Base-by-base conservation (phyloP, 768 basidiomycete genomes). In the Pluteus cervinus region DNA sequence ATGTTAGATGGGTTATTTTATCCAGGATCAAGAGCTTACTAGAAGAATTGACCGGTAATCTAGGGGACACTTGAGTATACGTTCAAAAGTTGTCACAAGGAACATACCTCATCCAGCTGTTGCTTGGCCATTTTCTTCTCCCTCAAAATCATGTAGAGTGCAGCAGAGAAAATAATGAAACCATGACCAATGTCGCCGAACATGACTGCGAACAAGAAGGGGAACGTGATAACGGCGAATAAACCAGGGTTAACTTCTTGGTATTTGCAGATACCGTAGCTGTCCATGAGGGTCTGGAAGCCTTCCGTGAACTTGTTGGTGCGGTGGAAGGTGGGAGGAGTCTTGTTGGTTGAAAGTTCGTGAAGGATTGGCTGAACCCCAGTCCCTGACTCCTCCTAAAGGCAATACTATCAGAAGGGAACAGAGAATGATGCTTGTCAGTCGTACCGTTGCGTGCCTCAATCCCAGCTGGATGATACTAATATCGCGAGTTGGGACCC, bases 181-280 rank as follows among this genome's bases (percentile, higher is more conserved):
- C 91, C 96, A 62, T 99, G 96, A 3, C 96, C 96, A 53, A 98
- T 87, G 61, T 99, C 96, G 52, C 96, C 96, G 56, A 99, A 99
- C 96, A 99, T 99, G 65, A 99, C 89, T 4, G 91, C 94, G 52
- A 98, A 99, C 48, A 99, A 63, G 79, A 99, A 98, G 0, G 96
- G 96, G 79, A 96, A 96, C 2, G 92, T 96, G 49, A 86, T 67
- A 48, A 88, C 68, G 0, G 89, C 90, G 60, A 94, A 94, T 20
- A 98, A 63, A 37, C 93, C 96, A 14, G 96, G 94, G 56, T 98
- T 98, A 56, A 92, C 81, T 61, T 99, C 96, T 56, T 97, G 88
- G 56, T 99, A 98, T 1, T 77, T 81, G 10, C 91, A 87, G 36
- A 89, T 80, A 52, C 94, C 96, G 54, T 99, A 99, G 35, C 85